phyloP scores from a whole-genome alignment of 179 eudicot species.

The Heliamphora pulchella region DNA sequence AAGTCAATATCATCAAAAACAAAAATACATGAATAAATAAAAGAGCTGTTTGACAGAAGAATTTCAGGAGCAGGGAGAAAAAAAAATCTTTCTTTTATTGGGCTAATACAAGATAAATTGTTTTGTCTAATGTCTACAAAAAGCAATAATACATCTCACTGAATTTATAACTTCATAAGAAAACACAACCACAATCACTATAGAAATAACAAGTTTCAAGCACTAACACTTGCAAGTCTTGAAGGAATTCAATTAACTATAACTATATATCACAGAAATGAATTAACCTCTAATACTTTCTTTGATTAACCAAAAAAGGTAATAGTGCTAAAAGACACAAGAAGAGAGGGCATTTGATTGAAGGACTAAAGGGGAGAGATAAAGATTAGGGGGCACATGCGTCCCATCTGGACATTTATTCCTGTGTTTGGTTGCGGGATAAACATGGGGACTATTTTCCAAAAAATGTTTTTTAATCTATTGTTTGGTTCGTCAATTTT shows the following conservation, averaged over 20 bases:
- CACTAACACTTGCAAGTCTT: background rate
- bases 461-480: too few relatives aligned
- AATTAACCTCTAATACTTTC: background rate
- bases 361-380: too few relatives aligned
- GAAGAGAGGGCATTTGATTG: too few relatives aligned
- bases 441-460: too few relatives aligned
- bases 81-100: background rate
- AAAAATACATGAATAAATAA: background rate
- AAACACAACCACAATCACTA: background rate
- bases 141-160: background rate
- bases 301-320: background rate
- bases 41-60: background rate
- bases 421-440: too few relatives aligned
- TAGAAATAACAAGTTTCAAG: background rate
- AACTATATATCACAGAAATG: background rate
- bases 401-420: too few relatives aligned
- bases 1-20: constrained; percentile 5
- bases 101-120: background rate
- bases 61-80: background rate
- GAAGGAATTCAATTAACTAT: background rate
- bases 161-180: background rate
- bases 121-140: background rate
- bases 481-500: too few relatives aligned
- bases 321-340: too few relatives aligned
- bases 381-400: too few relatives aligned